phyloP scores from a whole-genome alignment of 495 filamentous ascomycete species.

The Lepidopterella palustris region DNA sequence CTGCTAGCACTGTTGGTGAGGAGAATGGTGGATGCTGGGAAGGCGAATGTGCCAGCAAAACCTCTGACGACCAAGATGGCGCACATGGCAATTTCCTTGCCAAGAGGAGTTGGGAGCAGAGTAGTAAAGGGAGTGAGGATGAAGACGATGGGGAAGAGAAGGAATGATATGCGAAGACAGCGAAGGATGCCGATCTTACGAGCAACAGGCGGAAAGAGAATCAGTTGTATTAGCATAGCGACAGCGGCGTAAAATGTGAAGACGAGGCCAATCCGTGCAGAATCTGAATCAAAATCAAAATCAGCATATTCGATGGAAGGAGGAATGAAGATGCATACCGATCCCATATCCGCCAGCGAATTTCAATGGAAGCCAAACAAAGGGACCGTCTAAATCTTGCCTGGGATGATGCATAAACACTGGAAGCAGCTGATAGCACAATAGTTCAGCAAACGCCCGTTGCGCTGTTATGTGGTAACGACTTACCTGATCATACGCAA shows the following conservation, averaged over 20 bases:
- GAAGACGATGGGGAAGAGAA: constrained; percentile 66
- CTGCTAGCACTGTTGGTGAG: constrained; percentile 78
- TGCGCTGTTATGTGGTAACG: no score
- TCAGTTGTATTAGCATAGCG: constrained; percentile 71
- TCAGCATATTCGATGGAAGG: background rate
- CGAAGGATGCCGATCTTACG: constrained; percentile 61
- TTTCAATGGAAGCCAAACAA: constrained; percentile 61
- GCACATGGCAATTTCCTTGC: constrained; percentile 40
- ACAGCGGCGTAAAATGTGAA: constrained; percentile 68
- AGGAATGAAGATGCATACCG: constrained; percentile 15
- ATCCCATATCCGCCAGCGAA: constrained; percentile 75
- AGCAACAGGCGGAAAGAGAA: constrained; percentile 66
- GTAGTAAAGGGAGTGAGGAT: constrained; percentile 66
- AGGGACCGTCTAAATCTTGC: constrained; percentile 50
- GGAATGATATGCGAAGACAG: constrained; percentile 54
- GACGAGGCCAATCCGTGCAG: constrained; percentile 65
- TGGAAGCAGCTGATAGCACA: constrained; percentile 54
- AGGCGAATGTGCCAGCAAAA: constrained; percentile 67
- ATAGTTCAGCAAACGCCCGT: constrained; percentile 44
- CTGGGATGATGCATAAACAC: constrained; percentile 73
- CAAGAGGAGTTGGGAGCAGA: constrained; percentile 44
- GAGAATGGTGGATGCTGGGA: constrained; percentile 82
- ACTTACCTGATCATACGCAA: constrained; percentile 74
- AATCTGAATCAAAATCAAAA: constrained; percentile 35
- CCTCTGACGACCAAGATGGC: constrained; percentile 61